Base-by-base conservation (phyloP, 768 basidiomycete species). In the Lactarius hengduanensis region DNA sequence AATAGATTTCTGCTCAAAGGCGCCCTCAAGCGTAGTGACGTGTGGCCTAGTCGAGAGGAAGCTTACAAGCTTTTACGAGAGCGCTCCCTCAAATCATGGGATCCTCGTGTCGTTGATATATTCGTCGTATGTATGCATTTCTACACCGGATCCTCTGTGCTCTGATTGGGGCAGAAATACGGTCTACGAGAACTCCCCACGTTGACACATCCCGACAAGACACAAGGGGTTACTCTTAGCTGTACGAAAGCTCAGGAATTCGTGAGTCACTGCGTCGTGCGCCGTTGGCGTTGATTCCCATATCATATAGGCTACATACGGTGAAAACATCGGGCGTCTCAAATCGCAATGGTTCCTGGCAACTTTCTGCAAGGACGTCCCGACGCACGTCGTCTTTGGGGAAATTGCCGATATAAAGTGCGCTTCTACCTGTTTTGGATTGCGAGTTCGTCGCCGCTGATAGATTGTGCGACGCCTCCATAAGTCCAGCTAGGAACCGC, bases 41-140 rank as follows among this genome's bases (percentile, higher is more conserved):
- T 79, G 10, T 87, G 85, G 86, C 72, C 81, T 0, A 82, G 79
- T n/a, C 76, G 71, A 15, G 81, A 81, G 64, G 83, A 82, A 38
- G 85, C 84, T 1, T 80, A 76, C 55, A 73, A 73, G 26, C 11
- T 67, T 4, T 68, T 86, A 62, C 79, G 78, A 62, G 73, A 81
- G 32, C 72, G 74, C 40, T 73, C 79, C 13, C 83, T 80, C 77
- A 78, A 80, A 72, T 63, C 69, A 0, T 86, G 84, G 84, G 84
- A 86, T 69, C 78, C 80, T 30, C 73, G 84, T 15, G 76, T 83
- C 5, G 72, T 85, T 56, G 74, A 76, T 57, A 70, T 76, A 28
- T 85, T 76, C 69, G 78, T 81, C 15, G 83, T 81, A 59, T 45
- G 79, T 74, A 28, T 50, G 5, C 2, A 8, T 53, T 38, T 67